phyloP scores from a whole-genome alignment of 352 stramenopile species.

The Globisporangium emineosum region DNA sequence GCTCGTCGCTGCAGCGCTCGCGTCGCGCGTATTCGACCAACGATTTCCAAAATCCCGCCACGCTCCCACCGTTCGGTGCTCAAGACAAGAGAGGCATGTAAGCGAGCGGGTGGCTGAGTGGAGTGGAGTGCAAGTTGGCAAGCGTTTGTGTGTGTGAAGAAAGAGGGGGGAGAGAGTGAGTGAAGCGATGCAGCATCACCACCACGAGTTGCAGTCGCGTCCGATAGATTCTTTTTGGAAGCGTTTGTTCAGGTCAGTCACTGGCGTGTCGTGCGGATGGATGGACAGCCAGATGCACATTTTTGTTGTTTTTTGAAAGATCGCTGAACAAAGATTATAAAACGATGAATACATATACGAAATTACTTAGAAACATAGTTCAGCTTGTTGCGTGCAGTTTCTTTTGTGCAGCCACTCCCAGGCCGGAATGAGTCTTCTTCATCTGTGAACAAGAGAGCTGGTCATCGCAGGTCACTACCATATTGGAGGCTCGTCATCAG shows the following conservation, averaged over 20 bases:
- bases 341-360: conserved; percentile 1
- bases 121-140: background rate
- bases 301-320: conserved; percentile 4
- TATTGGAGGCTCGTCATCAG: background rate
- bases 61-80: conserved; percentile 13
- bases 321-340: conserved; percentile 6
- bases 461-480: background rate
- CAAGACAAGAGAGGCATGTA: conserved; percentile 12
- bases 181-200: background rate
- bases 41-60: conserved; percentile 38
- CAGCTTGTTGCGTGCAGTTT: too few relatives aligned
- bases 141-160: background rate
- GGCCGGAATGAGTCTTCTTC: background rate
- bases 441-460: background rate
- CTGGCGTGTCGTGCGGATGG: too few relatives aligned
- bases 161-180: background rate
- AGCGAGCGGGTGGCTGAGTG: background rate
- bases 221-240: background rate
- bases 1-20: conserved; percentile 43
- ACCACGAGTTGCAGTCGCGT: background rate
- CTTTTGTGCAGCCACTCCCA: background rate
- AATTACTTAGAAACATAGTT: background rate
- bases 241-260: background rate
- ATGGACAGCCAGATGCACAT: background rate
- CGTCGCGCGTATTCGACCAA: conserved; percentile 61